Percentiles rank a stretch among this genome's conserved stretches.
Evolutionary conservation across 192 early-diverging fungal species (phyloP).

Genomic region (Backusella westeae): DNA sequence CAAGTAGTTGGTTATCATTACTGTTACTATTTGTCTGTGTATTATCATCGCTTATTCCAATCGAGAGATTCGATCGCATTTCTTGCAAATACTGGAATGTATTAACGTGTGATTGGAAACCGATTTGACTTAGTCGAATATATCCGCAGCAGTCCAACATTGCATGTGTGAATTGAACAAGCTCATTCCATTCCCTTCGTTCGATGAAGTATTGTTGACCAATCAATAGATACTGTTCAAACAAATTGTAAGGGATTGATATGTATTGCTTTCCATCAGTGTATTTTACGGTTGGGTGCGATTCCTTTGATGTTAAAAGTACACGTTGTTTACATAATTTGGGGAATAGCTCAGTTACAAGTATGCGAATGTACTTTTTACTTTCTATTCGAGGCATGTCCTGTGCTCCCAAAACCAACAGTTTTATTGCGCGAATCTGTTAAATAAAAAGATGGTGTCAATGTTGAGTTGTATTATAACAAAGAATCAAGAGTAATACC

Average conservation of each 20-base stretch:
- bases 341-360: slow-evolving; percentile 32
- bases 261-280: slow-evolving; percentile 31
- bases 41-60: not conserved
- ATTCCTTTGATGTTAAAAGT: slow-evolving; percentile 6
- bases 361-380: slow-evolving; percentile 15
- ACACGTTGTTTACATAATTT: slow-evolving; percentile 27
- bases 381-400: not conserved
- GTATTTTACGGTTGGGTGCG: slow-evolving; percentile 18
- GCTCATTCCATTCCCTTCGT: slow-evolving; percentile 14
- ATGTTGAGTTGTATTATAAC: not conserved
- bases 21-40: not conserved
- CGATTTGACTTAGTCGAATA: slow-evolving; percentile 7
- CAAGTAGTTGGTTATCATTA: slow-evolving; percentile 7
- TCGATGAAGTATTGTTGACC: slow-evolving; percentile 32
- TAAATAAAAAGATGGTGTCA: not conserved
- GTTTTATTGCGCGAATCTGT: slow-evolving; percentile 24
- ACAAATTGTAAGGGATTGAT: slow-evolving; percentile 24
- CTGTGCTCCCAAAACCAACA: slow-evolving; percentile 19
- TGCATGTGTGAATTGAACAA: slow-evolving; percentile 19
- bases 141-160: slow-evolving; percentile 30
- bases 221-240: slow-evolving; percentile 21
- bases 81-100: slow-evolving; percentile 22
- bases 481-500: slow-evolving; percentile 14
- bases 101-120: slow-evolving; percentile 10
- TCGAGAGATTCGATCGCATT: slow-evolving; percentile 4